phyloP scores from a whole-genome alignment of 805 yeast species.

The Ogataea pini region DNA sequence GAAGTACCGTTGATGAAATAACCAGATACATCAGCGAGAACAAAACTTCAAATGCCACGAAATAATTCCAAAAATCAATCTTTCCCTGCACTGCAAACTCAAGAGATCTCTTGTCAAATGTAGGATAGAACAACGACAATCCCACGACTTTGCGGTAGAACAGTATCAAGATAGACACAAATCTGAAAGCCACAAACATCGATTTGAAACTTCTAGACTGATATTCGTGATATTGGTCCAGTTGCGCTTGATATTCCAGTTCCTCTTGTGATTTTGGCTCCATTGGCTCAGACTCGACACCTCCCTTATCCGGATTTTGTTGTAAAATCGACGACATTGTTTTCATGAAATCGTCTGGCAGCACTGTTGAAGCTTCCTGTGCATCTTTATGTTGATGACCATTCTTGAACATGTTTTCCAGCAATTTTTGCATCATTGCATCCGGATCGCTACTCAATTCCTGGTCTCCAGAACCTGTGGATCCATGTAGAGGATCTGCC shows the following conservation, averaged over 20 bases:
- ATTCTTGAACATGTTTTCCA: slow-evolving; percentile 21
- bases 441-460: slow-evolving; percentile 12
- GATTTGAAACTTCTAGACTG: slow-evolving; percentile 16
- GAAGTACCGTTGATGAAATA: slow-evolving; percentile 16
- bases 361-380: slow-evolving; percentile 5
- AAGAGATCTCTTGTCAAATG: slow-evolving; percentile 16
- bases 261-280: slow-evolving; percentile 12
- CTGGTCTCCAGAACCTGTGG: slow-evolving; percentile 10
- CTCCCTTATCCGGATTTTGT: slow-evolving; percentile 12
- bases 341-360: slow-evolving; percentile 35
- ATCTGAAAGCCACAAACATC: slow-evolving; percentile 22
- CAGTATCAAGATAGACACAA: slow-evolving; percentile 14
- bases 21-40: slow-evolving; percentile 21
- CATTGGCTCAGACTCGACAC: slow-evolving; percentile 1
- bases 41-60: slow-evolving; percentile 25
- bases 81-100: slow-evolving; percentile 9
- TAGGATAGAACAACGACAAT: slow-evolving; percentile 11
- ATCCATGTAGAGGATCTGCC: slow-evolving; percentile 10
- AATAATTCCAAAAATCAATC: slow-evolving; percentile 26
- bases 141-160: slow-evolving; percentile 13
- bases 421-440: slow-evolving; percentile 19
- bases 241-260: slow-evolving; percentile 18
- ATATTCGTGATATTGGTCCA: slow-evolving; percentile 15
- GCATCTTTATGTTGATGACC: slow-evolving; percentile 17
- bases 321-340: slow-evolving; percentile 29